phyloP scores from a whole-genome alignment of 176 grass and related monocot species.

The Guadua angustifolia region DNA sequence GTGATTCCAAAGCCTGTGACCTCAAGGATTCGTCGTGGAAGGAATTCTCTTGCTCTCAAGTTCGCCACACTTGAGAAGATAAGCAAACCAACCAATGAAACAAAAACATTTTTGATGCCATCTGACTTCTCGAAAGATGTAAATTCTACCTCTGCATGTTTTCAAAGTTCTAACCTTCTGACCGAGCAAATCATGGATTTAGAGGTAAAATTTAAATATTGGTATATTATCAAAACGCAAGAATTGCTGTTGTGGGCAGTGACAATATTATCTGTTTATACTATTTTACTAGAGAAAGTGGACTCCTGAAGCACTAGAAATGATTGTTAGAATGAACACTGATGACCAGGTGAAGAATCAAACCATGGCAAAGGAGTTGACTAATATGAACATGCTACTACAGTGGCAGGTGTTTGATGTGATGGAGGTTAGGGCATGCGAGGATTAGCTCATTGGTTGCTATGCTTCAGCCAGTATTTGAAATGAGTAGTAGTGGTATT shows the following conservation, averaged over 20 bases:
- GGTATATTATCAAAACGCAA: not conserved
- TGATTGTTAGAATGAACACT: slow-evolving; percentile 1
- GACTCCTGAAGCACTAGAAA: slow-evolving; percentile 39
- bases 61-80: slow-evolving; percentile 18
- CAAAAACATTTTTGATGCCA: not conserved
- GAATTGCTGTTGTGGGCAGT: not conserved
- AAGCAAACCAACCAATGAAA: slow-evolving; percentile 18
- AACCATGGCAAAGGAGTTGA: slow-evolving; percentile 26
- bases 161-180: slow-evolving; percentile 14
- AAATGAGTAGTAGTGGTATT: not conserved
- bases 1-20: slow-evolving; percentile 3
- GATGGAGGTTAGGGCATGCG: not conserved
- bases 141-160: not conserved
- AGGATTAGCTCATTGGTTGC: not conserved
- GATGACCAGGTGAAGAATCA: slow-evolving; percentile 18
- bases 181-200: slow-evolving; percentile 36
- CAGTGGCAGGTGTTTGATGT: slow-evolving; percentile 7
- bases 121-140: not conserved
- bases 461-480: not conserved
- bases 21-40: not conserved
- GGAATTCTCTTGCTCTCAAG: not conserved
- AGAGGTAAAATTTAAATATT: slow-evolving; percentile 19
- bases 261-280: not conserved
- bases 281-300: slow-evolving; percentile 30
- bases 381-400: slow-evolving; percentile 23